Conservation (phyloP, 2,329 filamentous ascomycete species). For the Truncatella angustata region DNA sequence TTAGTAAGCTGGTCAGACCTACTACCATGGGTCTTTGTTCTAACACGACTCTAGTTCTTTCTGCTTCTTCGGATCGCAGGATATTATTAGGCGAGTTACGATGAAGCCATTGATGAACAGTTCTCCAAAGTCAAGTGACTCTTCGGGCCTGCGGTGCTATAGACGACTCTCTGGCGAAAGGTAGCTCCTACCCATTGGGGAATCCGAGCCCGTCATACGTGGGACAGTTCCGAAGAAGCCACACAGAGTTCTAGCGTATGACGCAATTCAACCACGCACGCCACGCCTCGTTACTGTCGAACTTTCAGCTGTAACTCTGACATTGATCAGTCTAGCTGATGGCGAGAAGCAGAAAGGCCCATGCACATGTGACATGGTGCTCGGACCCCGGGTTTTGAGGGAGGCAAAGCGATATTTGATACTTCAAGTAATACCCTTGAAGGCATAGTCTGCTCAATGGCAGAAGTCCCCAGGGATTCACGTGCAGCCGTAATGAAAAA, state of each 20-base stretch:
- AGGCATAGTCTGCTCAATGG: too few species aligned
- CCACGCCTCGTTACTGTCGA: too few species aligned
- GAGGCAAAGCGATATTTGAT: too few species aligned
- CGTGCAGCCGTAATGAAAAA: too few species aligned
- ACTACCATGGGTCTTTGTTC: neutral
- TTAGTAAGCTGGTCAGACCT: conserved; percentile 63
- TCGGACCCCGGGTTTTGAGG: too few species aligned
- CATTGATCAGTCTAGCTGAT: too few species aligned
- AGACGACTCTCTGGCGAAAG: neutral
- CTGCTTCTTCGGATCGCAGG: conserved; percentile 84
- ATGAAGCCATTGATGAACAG: conserved; percentile 36
- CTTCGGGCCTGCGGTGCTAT: neutral
- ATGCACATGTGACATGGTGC: too few species aligned
- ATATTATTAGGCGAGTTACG: conserved; percentile 80
- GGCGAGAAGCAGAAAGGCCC: too few species aligned
- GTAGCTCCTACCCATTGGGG: neutral
- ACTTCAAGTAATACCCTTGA: too few species aligned
- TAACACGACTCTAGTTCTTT: conserved; percentile 62
- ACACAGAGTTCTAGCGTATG: neutral
- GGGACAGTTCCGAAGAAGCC: neutral
- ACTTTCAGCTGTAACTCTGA: too few species aligned
- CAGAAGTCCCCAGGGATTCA: too few species aligned
- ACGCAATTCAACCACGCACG: neutral
- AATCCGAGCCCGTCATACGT: neutral
- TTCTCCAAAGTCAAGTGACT: neutral